Conservation (phyloP, 768 basidiomycete species). For the Boletus huronensis region DNA sequence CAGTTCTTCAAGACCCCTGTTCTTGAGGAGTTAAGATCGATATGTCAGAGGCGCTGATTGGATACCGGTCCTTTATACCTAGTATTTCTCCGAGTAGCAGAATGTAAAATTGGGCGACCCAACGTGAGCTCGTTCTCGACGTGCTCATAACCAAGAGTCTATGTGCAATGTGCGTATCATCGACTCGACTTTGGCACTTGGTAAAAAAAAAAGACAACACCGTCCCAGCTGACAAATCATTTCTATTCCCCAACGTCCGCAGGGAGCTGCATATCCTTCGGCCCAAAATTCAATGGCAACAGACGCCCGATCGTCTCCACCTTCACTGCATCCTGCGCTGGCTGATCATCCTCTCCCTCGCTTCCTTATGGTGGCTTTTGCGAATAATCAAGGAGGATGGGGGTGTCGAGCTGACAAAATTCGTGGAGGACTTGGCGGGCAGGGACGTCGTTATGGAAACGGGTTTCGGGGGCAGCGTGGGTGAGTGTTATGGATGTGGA, state of each 20-base stretch:
- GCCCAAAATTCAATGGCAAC: constrained; percentile 86
- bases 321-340: constrained; percentile 42
- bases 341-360: constrained; percentile 24
- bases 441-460: constrained; percentile 57
- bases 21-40: neutral
- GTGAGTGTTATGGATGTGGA: neutral
- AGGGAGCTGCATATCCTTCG: constrained; percentile 61
- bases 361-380: constrained; percentile 23
- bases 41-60: neutral
- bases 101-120: no score
- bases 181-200: no score
- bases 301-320: constrained; percentile 70
- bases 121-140: no score
- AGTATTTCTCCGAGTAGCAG: no score
- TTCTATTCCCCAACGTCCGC: neutral
- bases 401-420: constrained; percentile 74
- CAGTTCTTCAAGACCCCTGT: neutral
- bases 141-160: no score
- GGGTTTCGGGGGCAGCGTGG: neutral
- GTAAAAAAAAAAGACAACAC: no score
- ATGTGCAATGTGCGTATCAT: no score
- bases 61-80: no score
- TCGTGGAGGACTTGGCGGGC: constrained; percentile 83
- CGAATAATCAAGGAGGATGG: constrained; percentile 63
- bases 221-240: neutral